Evolutionary conservation across 1,139 yeast species (phyloP), one percentile per base, ranked within the genome.

Genomic region (Pichia sp.): DNA sequence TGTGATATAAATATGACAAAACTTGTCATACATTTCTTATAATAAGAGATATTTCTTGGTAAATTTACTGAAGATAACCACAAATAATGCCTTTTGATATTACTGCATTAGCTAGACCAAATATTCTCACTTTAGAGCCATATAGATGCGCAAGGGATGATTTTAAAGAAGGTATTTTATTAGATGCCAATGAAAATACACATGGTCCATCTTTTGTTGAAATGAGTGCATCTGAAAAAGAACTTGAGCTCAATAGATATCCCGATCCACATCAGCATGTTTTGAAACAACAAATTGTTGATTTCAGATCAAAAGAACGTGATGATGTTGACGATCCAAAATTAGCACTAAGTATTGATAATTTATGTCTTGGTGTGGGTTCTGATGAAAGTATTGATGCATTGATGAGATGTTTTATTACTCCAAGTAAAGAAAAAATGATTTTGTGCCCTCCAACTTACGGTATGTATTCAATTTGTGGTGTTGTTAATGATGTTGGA

Each of bases 121-220:
- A 90, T 56, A 87, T 90, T 52, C 73, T 79, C 53, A 69, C 77
- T 3, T 72, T 90, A 47, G 88, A 85, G 68, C 97, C 98, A 12
- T 92, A 92, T 65, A 76, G 96, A 49, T 92, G 98, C 68, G 98
- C 98, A 1, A 73, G 98, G 67, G 98, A 92, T 58, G 96, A 87
- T 63, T 89, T 81, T 69, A 84, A 80, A 53, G 88, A 76, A 30
- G 98, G 97, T 16, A 73, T 92, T 38, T 72, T 94, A 36, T 72
- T 92, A 44, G 98, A 92, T 67, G 98, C 98, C 47, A 92, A 94
- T 62, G 98, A 92, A 68, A 92, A 92, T 63, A 85, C 98, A 8
- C 85, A 84, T 62, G 98, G 98, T 0, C 94, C 97, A 1, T 80
- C 95, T 0, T 68, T 88, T 22, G 46, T 63, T 1, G 76, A 71